Conservation (phyloP, 768 basidiomycete species). For the Coprinopsis sp. region DNA sequence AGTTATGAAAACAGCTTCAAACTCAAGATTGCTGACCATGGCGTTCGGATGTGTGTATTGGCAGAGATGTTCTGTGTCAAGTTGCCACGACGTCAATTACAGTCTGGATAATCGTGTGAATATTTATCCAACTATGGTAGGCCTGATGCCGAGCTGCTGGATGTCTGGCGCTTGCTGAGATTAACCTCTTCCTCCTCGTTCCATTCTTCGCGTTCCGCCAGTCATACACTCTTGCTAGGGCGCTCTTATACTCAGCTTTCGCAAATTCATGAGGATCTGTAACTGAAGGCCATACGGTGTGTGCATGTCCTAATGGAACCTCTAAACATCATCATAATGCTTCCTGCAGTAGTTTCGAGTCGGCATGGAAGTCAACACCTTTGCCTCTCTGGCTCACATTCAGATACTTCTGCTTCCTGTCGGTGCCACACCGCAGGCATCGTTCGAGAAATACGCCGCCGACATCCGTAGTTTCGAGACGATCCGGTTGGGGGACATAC, state of each 20-base stretch:
- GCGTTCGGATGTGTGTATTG: neutral
- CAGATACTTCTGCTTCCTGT: conserved; percentile 84
- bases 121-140: neutral
- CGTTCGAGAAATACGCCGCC: conserved; percentile 69
- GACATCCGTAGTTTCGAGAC: conserved; percentile 71
- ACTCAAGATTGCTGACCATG: neutral
- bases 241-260: neutral
- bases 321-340: no score
- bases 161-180: no score
- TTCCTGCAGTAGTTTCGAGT: conserved; percentile 1
- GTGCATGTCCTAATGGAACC: no score
- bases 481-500: conserved; percentile 79
- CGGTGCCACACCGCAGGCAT: conserved; percentile 61
- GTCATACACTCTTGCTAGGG: neutral
- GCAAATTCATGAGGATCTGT: neutral
- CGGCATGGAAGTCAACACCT: conserved; percentile 65
- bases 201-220: no score
- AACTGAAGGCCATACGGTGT: no score
- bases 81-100: neutral
- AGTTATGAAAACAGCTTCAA: neutral
- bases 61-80: conserved; percentile 1
- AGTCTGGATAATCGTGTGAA: conserved; percentile 3
- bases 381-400: conserved; percentile 82
- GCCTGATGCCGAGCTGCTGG: neutral
- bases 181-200: no score